Conservation (phyloP, 495 filamentous ascomycete species). For the Aspergillus cavernicola region DNA sequence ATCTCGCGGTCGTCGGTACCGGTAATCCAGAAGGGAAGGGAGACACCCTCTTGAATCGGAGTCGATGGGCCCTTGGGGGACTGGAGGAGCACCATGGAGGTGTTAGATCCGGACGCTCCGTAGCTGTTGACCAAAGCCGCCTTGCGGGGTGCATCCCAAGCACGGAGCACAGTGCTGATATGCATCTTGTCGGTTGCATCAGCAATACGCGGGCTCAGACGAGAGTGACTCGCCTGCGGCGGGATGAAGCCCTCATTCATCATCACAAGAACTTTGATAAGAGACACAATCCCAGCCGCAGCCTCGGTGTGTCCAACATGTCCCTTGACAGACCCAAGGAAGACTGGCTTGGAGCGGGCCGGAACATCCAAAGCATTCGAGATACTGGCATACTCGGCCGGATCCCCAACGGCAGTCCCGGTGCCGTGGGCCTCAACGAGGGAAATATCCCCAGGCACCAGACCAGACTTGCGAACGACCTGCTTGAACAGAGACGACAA, state of each 20-base stretch:
- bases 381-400: slow-evolving; percentile 16
- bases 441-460: slow-evolving; percentile 29
- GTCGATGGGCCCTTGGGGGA: slow-evolving; percentile 19
- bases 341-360: background rate
- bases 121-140: slow-evolving; percentile 45
- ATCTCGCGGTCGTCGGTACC: background rate
- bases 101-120: slow-evolving; percentile 43
- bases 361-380: background rate
- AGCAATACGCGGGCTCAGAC: background rate
- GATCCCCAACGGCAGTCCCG: slow-evolving; percentile 42
- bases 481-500: slow-evolving; percentile 50
- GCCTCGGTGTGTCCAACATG: slow-evolving; percentile 47
- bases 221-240: slow-evolving; percentile 23
- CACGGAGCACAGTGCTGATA: slow-evolving; percentile 24
- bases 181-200: background rate
- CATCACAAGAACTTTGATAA: slow-evolving; percentile 45
- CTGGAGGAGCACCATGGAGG: slow-evolving; percentile 25
- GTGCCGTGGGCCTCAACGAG: slow-evolving; percentile 51
- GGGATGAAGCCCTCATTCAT: slow-evolving; percentile 41
- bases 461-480: slow-evolving; percentile 43
- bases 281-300: slow-evolving; percentile 38
- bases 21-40: slow-evolving; percentile 7
- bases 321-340: slow-evolving; percentile 41
- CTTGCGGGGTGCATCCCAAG: slow-evolving; percentile 27
- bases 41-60: slow-evolving; percentile 19